Evolutionary conservation across 164 flowering plant genomes (phyloP).

Genomic region (Aristolochia fimbriata): DNA sequence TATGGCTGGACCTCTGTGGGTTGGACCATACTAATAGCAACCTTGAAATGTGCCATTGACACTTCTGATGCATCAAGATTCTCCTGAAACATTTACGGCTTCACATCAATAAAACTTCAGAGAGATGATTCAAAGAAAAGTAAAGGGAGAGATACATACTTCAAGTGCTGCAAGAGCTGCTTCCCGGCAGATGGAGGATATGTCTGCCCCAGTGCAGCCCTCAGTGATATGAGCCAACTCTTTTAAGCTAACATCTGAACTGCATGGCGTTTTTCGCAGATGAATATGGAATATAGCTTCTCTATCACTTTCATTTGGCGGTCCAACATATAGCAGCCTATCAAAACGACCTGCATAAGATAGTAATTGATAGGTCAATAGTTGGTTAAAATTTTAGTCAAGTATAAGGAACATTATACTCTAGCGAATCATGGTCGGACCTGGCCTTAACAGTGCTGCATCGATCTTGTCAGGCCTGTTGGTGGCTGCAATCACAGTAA

Average conservation of each 20-base stretch:
- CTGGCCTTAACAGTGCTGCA: conserved; percentile 88
- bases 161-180: conserved; percentile 70
- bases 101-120: not conserved
- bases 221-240: conserved; percentile 61
- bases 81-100: conserved; percentile 39
- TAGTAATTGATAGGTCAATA: not conserved
- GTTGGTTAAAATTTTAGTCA: not conserved
- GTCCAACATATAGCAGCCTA: conserved; percentile 83
- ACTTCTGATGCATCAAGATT: conserved; percentile 41
- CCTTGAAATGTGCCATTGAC: conserved; percentile 59
- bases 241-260: conserved; percentile 47
- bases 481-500: conserved; percentile 95
- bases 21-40: conserved; percentile 41
- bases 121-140: not conserved
- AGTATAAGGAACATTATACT: not conserved
- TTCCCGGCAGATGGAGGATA: conserved; percentile 65
- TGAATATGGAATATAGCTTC: conserved; percentile 76
- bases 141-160: conserved; percentile 27
- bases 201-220: conserved; percentile 92
- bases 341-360: conserved; percentile 84
- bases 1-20: conserved; percentile 48
- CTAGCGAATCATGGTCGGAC: conserved; percentile 17
- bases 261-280: conserved; percentile 52
- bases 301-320: conserved; percentile 61
- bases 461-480: conserved; percentile 98